These are phyloP conservation scores for Plasmodium gonderi DNA, from an alignment of 169 alveolate species.

Conservation along the genomic window DNA sequence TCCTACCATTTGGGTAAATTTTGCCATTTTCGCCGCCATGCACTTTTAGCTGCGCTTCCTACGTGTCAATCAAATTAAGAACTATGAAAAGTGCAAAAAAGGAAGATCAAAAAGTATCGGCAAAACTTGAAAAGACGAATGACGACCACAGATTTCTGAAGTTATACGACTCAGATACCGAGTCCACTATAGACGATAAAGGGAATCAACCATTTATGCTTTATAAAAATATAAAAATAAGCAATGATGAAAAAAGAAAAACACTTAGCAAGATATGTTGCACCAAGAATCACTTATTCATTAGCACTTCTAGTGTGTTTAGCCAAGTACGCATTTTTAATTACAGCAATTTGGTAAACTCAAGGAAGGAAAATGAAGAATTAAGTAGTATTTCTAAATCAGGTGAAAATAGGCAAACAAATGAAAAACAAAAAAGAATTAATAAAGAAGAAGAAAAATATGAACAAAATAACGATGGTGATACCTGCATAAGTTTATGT, in stretches of 20 bases:
- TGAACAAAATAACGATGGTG: neutral
- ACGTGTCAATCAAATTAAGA: neutral
- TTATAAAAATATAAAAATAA: constrained; percentile 36
- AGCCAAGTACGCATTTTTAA: constrained; percentile 65
- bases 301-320: constrained; percentile 30
- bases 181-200: neutral
- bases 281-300: constrained; percentile 45
- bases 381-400: neutral
- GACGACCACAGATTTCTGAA: neutral
- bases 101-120: neutral
- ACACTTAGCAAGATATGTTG: constrained; percentile 57
- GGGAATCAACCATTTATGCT: neutral
- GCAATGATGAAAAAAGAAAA: constrained; percentile 36
- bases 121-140: neutral
- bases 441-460: neutral
- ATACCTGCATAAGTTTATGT: constrained; percentile 8
- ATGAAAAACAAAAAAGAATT: neutral
- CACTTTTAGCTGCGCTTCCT: too few species aligned
- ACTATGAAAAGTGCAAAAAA: neutral
- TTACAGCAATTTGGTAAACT: constrained; percentile 28
- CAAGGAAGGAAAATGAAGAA: constrained; percentile 9
- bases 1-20: neutral
- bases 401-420: neutral
- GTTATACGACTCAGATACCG: constrained; percentile 31
- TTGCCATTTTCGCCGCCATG: too few species aligned